These are phyloP conservation scores for Thinopyrum elongatum DNA, from an alignment of 176 grass and related monocot genomes.

Conservation along the genomic window DNA sequence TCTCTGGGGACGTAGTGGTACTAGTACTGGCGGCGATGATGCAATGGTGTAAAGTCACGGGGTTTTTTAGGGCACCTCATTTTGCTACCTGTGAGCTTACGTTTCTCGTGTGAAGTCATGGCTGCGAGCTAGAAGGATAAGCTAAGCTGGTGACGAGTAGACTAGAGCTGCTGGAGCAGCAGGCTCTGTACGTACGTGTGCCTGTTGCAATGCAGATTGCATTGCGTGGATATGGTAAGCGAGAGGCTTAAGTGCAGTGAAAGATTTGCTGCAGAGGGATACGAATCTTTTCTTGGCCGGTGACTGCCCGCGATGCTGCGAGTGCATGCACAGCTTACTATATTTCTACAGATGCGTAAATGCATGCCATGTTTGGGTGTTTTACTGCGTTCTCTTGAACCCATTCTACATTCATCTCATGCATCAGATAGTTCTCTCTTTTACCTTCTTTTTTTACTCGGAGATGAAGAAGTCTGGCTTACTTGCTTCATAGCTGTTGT, in stretches of 20 bases:
- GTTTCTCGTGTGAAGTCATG: slow-evolving; percentile 6
- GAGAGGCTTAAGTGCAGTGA: background rate
- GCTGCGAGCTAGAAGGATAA: background rate
- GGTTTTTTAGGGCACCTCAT: background rate
- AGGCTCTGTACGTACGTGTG: background rate
- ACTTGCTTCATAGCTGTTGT: background rate
- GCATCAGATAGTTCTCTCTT: background rate
- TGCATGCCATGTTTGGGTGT: background rate
- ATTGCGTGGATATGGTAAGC: slow-evolving; percentile 34
- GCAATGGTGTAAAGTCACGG: background rate
- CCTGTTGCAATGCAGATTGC: background rate
- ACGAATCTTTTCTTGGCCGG: slow-evolving; percentile 41
- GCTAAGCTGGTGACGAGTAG: background rate
- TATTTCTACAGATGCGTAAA: background rate
- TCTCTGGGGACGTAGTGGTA: too few relatives aligned
- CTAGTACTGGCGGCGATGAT: background rate
- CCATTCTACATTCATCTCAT: background rate
- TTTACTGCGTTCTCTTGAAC: slow-evolving; percentile 12
- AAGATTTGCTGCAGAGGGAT: slow-evolving; percentile 18
- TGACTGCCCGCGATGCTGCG: background rate
- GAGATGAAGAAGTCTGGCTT: background rate
- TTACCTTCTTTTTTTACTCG: background rate
- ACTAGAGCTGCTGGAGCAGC: background rate
- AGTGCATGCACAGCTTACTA: background rate
- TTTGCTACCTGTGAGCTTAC: background rate